Percentiles rank a stretch among this genome's conserved stretches.
Evolutionary conservation across 768 basidiomycete genomes (phyloP).

Genomic region (Lactarius vividus): DNA sequence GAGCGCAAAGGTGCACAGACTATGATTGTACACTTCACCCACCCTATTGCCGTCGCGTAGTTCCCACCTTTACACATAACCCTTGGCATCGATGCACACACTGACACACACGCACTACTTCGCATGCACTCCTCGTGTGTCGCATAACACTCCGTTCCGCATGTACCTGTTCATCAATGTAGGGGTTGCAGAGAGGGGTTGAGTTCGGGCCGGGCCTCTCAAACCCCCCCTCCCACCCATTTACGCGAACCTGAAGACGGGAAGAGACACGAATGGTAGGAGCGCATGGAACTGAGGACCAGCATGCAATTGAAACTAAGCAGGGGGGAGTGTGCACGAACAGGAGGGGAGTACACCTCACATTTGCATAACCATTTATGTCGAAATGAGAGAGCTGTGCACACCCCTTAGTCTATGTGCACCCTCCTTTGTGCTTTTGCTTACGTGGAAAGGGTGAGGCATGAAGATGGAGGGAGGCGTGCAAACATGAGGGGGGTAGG

Average conservation of each 20-base stretch:
- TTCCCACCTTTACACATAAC: neutral
- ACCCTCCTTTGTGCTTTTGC: neutral
- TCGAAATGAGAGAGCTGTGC: neutral
- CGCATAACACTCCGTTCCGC: neutral
- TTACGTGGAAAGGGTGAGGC: neutral
- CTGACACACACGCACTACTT: neutral
- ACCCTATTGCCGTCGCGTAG: neutral
- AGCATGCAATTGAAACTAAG: neutral
- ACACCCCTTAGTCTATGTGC: neutral
- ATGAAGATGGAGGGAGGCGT: no score
- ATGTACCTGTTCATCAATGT: neutral
- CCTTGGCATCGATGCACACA: neutral
- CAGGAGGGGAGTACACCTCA: neutral
- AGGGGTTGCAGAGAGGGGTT: neutral
- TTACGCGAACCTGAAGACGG: neutral
- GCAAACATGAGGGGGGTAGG: no score
- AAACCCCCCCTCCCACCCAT: no score
- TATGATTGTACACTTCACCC: neutral
- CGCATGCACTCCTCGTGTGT: neutral
- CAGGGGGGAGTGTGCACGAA: neutral
- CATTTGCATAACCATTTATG: neutral
- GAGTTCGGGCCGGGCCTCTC: neutral
- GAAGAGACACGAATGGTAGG: neutral
- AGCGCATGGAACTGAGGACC: neutral
- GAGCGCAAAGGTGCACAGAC: neutral